Base-by-base conservation (phyloP, 495 filamentous ascomycete species). In the Hypoxylon rickii region DNA sequence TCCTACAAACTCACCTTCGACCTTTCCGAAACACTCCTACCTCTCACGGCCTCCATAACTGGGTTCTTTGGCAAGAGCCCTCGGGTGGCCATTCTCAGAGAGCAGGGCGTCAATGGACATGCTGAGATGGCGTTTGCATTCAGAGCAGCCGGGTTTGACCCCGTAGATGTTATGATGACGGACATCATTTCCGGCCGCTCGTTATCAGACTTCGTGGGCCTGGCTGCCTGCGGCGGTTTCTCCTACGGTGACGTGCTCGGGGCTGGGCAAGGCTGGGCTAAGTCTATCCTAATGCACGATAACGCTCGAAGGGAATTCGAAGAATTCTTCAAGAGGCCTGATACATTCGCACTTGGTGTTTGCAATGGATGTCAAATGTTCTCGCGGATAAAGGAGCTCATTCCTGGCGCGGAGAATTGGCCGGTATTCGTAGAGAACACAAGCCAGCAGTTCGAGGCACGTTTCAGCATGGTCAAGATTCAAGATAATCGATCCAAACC, bases 301-400 rank as follows among this genome's bases (percentile, higher is more conserved):
- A 84, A 85, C 51, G 86, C 88, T 2, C 83, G 91, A 22, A 75
- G 73, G 39, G 86, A 92, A 60, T 96, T 97, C 74, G 73, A 87
- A 58, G 67, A 68, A 6, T 98, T 98, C 84, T 97, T 98, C 72
- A 81, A 86, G 66, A 83, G 95, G 29, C 82, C 83, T 26, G 89
- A 96, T 58, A 97, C 94, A 7, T 98, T 98, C 72, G 83, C 89
- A 6, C 80, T 98, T 1, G 94, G 95, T 44, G 93, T 97, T 18
- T 97, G 94, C 81, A 98, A 98, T 69, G 94, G 94, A 39, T 97
- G 94, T 61, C 94, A 98, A 72, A 96, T 98, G 83, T 79, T 97
- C 16, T 88, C 86, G 10, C 84, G 88, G 13, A 79, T 98, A 12
- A 89, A 87, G 66, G 84, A 86, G 19, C 73, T 96, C 24, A 95